Base-by-base conservation (phyloP, 345 rosid species). In the Syzygium aqueum region DNA sequence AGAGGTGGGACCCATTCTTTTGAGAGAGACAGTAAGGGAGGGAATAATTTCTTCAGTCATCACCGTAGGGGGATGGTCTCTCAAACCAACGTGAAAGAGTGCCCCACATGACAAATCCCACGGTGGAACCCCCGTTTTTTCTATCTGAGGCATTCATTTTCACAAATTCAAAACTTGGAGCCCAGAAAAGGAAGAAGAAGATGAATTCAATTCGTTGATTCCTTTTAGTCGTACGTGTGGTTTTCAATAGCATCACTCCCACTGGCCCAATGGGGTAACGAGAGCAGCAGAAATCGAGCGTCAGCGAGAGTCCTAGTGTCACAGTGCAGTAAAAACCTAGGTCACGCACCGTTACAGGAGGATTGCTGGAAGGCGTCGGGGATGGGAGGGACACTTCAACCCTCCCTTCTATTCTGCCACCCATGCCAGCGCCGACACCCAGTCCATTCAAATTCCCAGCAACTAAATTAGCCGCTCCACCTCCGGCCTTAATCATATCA, bases 311-410 rank as follows among this genome's bases (percentile, higher is more conserved):
- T 27, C 84, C 77, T 53, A 88, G 83, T 33, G 49, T 37, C 49
- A 11, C 37, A 33, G 80, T 73, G 80, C 80, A 89, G 91, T 84
- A 92, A 87, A 89, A 89, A 89, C 95, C 92, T n/a, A 83, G 87
- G 88, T 91, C 63, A 97, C 99, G 95, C 97, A 96, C 99, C 98
- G 93, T 97, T 95, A 94, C 97, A 85, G 97, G 94, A 91, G 80
- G 49, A 73, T 95, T 94, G 93, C 91, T 92, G 3, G 98, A 89
- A 51, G 99, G 99, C 77, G 99, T 97, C 56, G 99, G 99, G 53
- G 99, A 95, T 53, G 99, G 99, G 89, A 96, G 99, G 87, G 99
- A 96, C 82, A 95, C 98, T 93, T 95, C 96, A 84, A 92, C 95
- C 85, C 89, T 94, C 92, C 93, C 95, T 90, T 93, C 96, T 57